Evolutionary conservation across 2,329 filamentous ascomycete genomes (phyloP), one percentile per base, ranked within the genome.

Genomic region (Seiridium cupressi): DNA sequence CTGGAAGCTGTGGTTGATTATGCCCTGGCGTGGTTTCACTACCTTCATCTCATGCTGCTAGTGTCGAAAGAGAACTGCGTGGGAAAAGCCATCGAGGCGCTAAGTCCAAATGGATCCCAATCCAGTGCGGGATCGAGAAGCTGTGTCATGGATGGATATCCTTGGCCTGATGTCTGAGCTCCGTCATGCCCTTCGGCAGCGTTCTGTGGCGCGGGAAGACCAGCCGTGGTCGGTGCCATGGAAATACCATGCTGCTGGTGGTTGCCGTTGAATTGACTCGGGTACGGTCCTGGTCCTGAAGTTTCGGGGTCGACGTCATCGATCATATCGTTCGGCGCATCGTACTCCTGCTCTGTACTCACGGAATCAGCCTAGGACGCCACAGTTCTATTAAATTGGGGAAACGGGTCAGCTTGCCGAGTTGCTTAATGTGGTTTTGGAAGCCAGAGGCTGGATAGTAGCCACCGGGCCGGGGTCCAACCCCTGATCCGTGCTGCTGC

Each of bases 31-130:
- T 26, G 18, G 18, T 26, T 26, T 26, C 18, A 26, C 18, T 13
- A 42, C 7, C 5, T 54, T 36, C 31, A 79, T 65, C 78, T 72
- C 73, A 79, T 83, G 66, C 84, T 85, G 72, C 82, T 80, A 55
- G 84, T 85, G 63, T 89, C 86, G 72, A 92, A 92, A 56, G 87
- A 86, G 74, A 93, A 95, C 59, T 91, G 90, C 2, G 89, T 91
- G 9, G 93, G 93, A 69, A 97, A 97, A 65, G 94, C 91, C 94
- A 97, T 97, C 77, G 92, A 96, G 42, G 93, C 93, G 61, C 91
- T 94, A 57, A 97, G 81, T 10, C 93, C 93, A 69, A 97, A 98
- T 0, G 94, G 94, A 74, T 97, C 93, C 75, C 93, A 92, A 72
- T 97, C 93, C 54, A 96, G 81, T 77, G 93, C 91, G 18, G 93